phyloP scores from a whole-genome alignment of 2,329 filamentous ascomycete species.

The Paraphaeosphaeria sporulosa region DNA sequence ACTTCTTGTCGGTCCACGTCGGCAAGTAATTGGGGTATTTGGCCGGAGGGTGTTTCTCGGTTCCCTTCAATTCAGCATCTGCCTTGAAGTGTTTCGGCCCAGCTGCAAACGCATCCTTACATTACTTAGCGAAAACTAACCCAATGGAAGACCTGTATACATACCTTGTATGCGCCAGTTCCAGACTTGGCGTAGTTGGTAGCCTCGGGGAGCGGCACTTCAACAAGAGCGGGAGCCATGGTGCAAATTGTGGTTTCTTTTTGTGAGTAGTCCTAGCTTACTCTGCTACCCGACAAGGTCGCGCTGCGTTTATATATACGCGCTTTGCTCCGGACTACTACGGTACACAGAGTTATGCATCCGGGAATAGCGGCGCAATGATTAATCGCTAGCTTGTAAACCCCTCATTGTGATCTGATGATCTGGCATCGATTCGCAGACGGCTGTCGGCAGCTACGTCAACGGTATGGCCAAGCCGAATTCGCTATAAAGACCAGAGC shows the following conservation, averaged over 20 bases:
- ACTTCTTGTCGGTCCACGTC: conserved; percentile 67
- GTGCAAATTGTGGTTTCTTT: conserved; percentile 4
- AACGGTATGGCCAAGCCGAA: conserved; percentile 1
- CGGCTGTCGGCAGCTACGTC: conserved; percentile 4
- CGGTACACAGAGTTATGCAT: not conserved
- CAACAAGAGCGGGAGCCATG: conserved; percentile 56
- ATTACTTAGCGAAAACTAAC: conserved; percentile 5
- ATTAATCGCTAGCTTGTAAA: conserved; percentile 1
- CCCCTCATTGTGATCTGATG: conserved; percentile 11
- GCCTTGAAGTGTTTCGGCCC: conserved; percentile 55
- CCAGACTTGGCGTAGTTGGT: conserved; percentile 41
- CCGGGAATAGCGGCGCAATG: conserved; percentile 3
- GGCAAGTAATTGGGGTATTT: conserved; percentile 78
- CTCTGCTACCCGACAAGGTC: not conserved
- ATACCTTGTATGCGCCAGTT: conserved; percentile 39
- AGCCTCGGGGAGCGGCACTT: conserved; percentile 37
- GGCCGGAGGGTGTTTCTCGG: conserved; percentile 61
- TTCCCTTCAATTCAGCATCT: conserved; percentile 62
- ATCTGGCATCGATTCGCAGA: conserved; percentile 4
- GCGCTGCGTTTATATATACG: conserved; percentile 1
- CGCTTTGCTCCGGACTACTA: not conserved
- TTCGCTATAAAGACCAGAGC: not conserved
- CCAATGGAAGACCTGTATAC: not conserved
- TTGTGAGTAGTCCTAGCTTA: not conserved
- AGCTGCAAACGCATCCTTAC: conserved; percentile 53